phyloP scores from a whole-genome alignment of 805 yeast species.

The Clavispora carvajalis region DNA sequence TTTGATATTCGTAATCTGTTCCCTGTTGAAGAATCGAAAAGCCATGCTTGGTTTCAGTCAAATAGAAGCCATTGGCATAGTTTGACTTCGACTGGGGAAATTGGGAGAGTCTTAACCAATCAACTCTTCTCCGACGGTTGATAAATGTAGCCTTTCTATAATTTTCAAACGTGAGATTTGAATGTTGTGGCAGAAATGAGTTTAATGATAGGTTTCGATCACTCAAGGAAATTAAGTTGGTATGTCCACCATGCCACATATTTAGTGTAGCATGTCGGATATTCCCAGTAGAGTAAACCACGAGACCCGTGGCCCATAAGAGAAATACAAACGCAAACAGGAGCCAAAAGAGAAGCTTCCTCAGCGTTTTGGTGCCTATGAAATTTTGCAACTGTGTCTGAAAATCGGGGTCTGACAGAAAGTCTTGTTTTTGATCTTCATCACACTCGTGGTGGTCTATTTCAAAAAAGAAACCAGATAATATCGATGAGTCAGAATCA shows the following conservation, averaged over 20 bases:
- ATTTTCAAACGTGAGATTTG: conserved; percentile 25
- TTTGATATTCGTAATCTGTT: conserved; percentile 19
- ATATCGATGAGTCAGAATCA: conserved; percentile 6
- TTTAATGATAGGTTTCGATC: conserved; percentile 30
- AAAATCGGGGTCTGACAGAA: conserved; percentile 7
- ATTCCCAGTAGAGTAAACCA: conserved; percentile 23
- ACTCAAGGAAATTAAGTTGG: conserved; percentile 18
- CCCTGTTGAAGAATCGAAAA: conserved; percentile 24
- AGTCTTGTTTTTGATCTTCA: conserved; percentile 7
- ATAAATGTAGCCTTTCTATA: conserved; percentile 20
- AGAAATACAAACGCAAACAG: conserved; percentile 4
- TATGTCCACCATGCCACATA: conserved; percentile 16
- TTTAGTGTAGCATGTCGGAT: conserved; percentile 10
- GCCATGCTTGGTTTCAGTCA: conserved; percentile 12
- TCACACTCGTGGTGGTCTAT: conserved; percentile 19
- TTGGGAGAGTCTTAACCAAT: conserved; percentile 29
- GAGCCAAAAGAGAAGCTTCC: conserved; percentile 2
- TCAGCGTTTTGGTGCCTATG: conserved; percentile 1
- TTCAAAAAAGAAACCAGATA: conserved; percentile 27
- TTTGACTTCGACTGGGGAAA: conserved; percentile 19
- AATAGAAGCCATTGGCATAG: conserved; percentile 25
- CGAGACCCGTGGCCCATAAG: conserved; percentile 24
- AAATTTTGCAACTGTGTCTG: conserved; percentile 6
- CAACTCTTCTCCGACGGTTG: conserved; percentile 12
- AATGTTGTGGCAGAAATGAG: conserved; percentile 19